Conservation (phyloP, 345 rosid genomes). For the Eucalyptus shirleyi region DNA sequence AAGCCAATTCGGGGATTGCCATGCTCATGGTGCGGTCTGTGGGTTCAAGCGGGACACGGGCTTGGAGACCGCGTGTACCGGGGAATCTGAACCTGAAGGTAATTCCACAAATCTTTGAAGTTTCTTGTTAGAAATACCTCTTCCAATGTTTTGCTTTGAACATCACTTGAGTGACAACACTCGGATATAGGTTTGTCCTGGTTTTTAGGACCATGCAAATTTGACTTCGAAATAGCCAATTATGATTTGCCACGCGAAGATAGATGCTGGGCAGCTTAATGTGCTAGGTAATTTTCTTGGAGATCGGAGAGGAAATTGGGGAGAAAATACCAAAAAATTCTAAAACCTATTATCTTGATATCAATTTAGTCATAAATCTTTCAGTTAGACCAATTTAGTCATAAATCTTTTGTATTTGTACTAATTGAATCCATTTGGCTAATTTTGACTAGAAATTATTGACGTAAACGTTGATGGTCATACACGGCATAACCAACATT, state of each 20-base stretch:
- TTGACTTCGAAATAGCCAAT: background rate
- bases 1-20: background rate
- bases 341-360: no score
- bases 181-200: background rate
- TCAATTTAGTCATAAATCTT: no score
- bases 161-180: background rate
- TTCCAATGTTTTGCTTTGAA: background rate
- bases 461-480: fast-evolving
- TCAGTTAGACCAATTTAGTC: no score
- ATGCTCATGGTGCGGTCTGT: background rate
- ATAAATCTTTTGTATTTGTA: no score
- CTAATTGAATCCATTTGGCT: background rate
- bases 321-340: no score
- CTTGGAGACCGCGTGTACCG: background rate
- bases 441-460: no score
- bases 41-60: background rate
- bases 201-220: background rate
- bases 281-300: background rate
- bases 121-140: background rate
- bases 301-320: background rate
- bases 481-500: fast-evolving
- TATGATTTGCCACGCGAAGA: background rate
- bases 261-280: background rate
- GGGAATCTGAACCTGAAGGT: background rate
- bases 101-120: background rate